Conservation (phyloP, 1,139 yeast genomes). For the Scheffersomyces illinoinensis region DNA sequence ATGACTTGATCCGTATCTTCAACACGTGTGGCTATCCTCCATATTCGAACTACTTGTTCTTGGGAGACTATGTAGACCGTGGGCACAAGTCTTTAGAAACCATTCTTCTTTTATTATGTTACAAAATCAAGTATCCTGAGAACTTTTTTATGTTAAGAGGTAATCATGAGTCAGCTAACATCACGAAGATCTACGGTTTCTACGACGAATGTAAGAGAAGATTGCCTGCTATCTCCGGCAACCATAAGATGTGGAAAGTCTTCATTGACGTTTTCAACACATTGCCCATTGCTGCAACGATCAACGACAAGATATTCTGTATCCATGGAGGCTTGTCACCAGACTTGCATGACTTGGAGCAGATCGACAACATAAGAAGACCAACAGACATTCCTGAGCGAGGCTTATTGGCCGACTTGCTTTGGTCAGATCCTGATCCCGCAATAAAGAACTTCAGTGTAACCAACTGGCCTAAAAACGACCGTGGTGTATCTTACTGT, state of each 20-base stretch:
- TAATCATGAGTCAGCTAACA: constrained; percentile 82
- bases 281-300: constrained; percentile 83
- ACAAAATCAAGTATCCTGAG: constrained; percentile 80
- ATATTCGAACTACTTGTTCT: constrained; percentile 70
- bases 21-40: constrained; percentile 83
- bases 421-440: constrained; percentile 89
- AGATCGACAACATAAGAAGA: constrained; percentile 68
- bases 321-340: constrained; percentile 92
- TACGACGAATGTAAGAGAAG: constrained; percentile 87
- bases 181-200: constrained; percentile 83
- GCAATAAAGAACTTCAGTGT: constrained; percentile 42
- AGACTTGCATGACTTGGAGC: constrained; percentile 60
- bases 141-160: constrained; percentile 83
- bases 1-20: constrained; percentile 71
- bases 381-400: constrained; percentile 89
- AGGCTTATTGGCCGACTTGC: constrained; percentile 76
- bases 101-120: constrained; percentile 65
- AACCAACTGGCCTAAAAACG: constrained; percentile 76
- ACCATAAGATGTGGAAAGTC: constrained; percentile 66
- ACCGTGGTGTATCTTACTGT: constrained; percentile 83
- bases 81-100: constrained; percentile 85
- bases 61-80: constrained; percentile 87
- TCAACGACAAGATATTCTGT: constrained; percentile 82
- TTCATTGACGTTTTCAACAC: constrained; percentile 84
- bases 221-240: constrained; percentile 48